Evolutionary conservation across 1,284 basidiomycete species (phyloP).

Genomic region (Microbotryum violaceum): DNA sequence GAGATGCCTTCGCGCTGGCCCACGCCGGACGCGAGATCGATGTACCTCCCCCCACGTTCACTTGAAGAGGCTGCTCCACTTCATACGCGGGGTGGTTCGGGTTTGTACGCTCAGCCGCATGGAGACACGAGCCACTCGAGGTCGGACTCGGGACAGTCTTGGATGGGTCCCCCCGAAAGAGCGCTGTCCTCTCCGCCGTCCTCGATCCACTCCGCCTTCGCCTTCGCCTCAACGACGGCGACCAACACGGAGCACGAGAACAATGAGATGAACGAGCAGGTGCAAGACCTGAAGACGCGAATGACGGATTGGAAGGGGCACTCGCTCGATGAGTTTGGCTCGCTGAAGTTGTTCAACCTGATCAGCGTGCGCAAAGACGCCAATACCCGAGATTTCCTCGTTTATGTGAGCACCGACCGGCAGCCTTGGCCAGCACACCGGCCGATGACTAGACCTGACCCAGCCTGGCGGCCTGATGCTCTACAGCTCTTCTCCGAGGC

Average conservation of each 20-base stretch:
- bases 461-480: slow-evolving; percentile 50
- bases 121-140: background rate
- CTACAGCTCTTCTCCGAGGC: slow-evolving; percentile 96
- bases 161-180: no score
- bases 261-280: slow-evolving; percentile 58
- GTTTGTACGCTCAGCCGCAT: no score
- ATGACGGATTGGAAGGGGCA: slow-evolving; percentile 93
- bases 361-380: slow-evolving; percentile 77
- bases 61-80: no score
- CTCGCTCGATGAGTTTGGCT: slow-evolving; percentile 69
- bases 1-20: slow-evolving; percentile 38
- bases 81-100: no score
- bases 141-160: no score
- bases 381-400: slow-evolving; percentile 50
- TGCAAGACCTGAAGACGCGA: slow-evolving; percentile 75
- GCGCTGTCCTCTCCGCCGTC: slow-evolving; percentile 13
- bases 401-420: slow-evolving; percentile 10
- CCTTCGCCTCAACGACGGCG: slow-evolving; percentile 7
- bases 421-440: background rate
- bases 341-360: slow-evolving; percentile 82
- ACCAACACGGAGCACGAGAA: background rate
- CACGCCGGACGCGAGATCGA: background rate
- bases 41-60: no score
- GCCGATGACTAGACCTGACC: background rate
- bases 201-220: slow-evolving; percentile 24